Evolutionary conservation across 2,329 filamentous ascomycete genomes (phyloP).

Genomic region (Neoascochyta sp.): DNA sequence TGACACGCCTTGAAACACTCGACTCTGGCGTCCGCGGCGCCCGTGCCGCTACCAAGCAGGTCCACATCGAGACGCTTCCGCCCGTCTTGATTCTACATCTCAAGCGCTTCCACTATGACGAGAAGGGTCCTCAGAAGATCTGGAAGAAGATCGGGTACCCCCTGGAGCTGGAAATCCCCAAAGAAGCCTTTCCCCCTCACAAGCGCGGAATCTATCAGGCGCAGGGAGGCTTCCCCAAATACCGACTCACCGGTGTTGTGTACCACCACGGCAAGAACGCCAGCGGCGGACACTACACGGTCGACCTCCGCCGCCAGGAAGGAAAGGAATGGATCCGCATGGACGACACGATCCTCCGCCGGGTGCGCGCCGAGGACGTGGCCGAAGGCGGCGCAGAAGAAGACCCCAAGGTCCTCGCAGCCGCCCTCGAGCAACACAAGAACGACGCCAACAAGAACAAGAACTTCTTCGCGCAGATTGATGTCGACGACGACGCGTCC

Average conservation of each 20-base stretch:
- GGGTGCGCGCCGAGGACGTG: slow-evolving; percentile 82
- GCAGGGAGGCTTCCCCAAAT: slow-evolving; percentile 71
- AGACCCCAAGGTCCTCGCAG: slow-evolving; percentile 64
- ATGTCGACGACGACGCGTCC: slow-evolving; percentile 58
- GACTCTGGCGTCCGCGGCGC: slow-evolving; percentile 77
- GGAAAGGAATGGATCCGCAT: slow-evolving; percentile 94
- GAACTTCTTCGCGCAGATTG: slow-evolving; percentile 70
- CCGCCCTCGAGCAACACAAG: slow-evolving; percentile 64
- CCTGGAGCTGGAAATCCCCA: slow-evolving; percentile 87
- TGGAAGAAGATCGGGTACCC: slow-evolving; percentile 98
- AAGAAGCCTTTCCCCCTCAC: slow-evolving; percentile 77
- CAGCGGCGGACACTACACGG: slow-evolving; percentile 93
- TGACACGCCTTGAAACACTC: slow-evolving; percentile 80
- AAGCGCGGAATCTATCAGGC: slow-evolving; percentile 63
- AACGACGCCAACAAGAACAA: slow-evolving; percentile 51
- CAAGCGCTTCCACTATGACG: slow-evolving; percentile 96
- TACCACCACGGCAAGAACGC: slow-evolving; percentile 98
- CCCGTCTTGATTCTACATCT: slow-evolving; percentile 91
- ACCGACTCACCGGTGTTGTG: slow-evolving; percentile 82
- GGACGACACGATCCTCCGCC: slow-evolving; percentile 86
- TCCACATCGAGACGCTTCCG: slow-evolving; percentile 87
- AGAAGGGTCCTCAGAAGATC: slow-evolving; percentile 87
- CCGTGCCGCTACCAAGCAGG: slow-evolving; percentile 82
- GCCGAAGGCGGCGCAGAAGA: slow-evolving; percentile 82
- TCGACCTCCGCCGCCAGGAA: slow-evolving; percentile 93